These are phyloP conservation scores for Carex scoparia DNA, from an alignment of 176 grass and related monocot genomes.

Conservation along the genomic window DNA sequence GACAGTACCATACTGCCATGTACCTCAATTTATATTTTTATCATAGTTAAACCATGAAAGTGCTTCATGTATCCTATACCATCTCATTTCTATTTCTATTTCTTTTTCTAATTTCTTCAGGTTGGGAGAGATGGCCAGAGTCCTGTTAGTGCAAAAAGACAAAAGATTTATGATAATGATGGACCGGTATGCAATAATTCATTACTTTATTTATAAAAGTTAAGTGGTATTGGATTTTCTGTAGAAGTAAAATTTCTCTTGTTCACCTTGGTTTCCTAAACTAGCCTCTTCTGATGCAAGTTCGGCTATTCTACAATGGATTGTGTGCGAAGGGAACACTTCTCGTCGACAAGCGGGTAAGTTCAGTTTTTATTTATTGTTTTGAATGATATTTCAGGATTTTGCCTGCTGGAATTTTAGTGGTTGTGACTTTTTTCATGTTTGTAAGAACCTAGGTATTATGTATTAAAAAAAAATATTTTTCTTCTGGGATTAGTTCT, in stretches of 20 bases:
- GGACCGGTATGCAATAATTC: constrained; percentile 22
- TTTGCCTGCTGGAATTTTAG: background rate
- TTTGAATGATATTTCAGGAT: background rate
- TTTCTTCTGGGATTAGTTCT: background rate
- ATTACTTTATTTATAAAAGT: background rate
- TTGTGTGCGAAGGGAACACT: constrained; percentile 63
- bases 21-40: background rate
- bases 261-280: constrained; percentile 15
- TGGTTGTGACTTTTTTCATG: background rate
- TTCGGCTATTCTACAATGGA: constrained; percentile 72
- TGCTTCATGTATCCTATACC: background rate
- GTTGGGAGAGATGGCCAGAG: background rate
- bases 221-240: background rate
- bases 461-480: background rate
- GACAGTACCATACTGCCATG: background rate
- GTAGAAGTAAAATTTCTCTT: background rate
- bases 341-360: constrained; percentile 54
- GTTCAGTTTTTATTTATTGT: background rate
- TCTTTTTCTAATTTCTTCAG: background rate
- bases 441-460: background rate
- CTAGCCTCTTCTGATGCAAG: constrained; percentile 81
- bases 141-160: constrained; percentile 1
- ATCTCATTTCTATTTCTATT: background rate
- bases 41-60: background rate
- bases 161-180: constrained; percentile 4